Evolutionary conservation across 108 stramenopile species (phyloP).

Genomic region (Conticribra guillardii): DNA sequence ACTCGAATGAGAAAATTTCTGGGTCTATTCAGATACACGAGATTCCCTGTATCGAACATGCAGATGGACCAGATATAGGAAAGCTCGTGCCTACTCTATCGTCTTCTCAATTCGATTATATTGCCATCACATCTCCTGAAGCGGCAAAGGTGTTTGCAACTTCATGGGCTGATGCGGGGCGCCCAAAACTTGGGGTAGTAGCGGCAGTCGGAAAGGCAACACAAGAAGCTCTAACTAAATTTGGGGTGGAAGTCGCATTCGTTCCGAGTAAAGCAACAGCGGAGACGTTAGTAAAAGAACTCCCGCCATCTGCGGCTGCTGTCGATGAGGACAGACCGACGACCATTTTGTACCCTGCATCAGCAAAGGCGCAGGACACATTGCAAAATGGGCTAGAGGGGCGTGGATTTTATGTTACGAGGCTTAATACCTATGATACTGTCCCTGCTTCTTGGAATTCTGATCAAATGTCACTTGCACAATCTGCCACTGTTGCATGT

Average conservation of each 20-base stretch:
- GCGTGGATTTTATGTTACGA: slow-evolving; percentile 65
- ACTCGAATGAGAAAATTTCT: slow-evolving; percentile 25
- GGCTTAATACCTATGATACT: slow-evolving; percentile 88
- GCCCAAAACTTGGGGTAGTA: slow-evolving; percentile 47
- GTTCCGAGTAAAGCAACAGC: slow-evolving; percentile 82
- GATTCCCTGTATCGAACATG: slow-evolving; percentile 88
- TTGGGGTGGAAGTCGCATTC: slow-evolving; percentile 69
- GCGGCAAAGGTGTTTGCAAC: slow-evolving; percentile 76
- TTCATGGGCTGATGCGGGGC: slow-evolving; percentile 61
- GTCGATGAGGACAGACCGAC: slow-evolving; percentile 32
- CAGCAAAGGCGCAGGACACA: slow-evolving; percentile 71
- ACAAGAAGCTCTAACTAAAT: slow-evolving; percentile 47
- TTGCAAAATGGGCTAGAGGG: slow-evolving; percentile 65
- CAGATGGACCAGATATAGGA: slow-evolving; percentile 72
- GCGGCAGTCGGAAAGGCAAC: slow-evolving; percentile 88
- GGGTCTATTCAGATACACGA: slow-evolving; percentile 55
- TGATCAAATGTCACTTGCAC: slow-evolving; percentile 50
- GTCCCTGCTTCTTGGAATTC: slow-evolving; percentile 72
- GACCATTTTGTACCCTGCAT: slow-evolving; percentile 78
- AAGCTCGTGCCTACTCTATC: slow-evolving; percentile 47
- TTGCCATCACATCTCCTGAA: slow-evolving; percentile 86
- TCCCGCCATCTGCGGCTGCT: slow-evolving; percentile 48
- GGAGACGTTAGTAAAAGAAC: slow-evolving; percentile 63
- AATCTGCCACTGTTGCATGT: slow-evolving; percentile 65
- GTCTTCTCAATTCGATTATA: slow-evolving; percentile 60